Conservation (phyloP, 1,139 yeast species). For the Schwanniomyces etchellsii region DNA sequence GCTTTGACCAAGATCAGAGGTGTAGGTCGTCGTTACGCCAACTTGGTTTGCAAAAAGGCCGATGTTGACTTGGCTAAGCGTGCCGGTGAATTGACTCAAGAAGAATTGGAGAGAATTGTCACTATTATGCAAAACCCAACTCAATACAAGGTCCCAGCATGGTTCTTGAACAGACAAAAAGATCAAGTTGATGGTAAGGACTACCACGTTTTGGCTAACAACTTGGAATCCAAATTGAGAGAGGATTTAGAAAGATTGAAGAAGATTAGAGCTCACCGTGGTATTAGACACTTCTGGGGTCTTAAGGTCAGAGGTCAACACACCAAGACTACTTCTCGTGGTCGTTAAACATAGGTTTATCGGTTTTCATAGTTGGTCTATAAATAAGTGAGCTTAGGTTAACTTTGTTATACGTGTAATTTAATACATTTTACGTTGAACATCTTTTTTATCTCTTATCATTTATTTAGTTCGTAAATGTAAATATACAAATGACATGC, state of each 20-base stretch:
- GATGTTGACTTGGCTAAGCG: slow-evolving; percentile 97
- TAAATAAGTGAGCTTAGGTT: slow-evolving; percentile 6
- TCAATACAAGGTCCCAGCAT: slow-evolving; percentile 98
- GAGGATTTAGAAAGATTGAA: slow-evolving; percentile 99
- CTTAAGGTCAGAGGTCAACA: slow-evolving; percentile 97
- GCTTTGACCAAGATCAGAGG: slow-evolving; percentile 99
- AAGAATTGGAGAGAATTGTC: slow-evolving; percentile 99
- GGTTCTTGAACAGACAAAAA: slow-evolving; percentile 99
- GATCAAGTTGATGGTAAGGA: slow-evolving; percentile 99
- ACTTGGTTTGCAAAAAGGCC: slow-evolving; percentile 99
- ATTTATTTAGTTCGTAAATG: no score
- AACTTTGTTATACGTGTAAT: slow-evolving; percentile 15
- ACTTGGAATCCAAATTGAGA: slow-evolving; percentile 98
- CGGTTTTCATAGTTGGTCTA: slow-evolving; percentile 8
- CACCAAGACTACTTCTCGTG: slow-evolving; percentile 99
- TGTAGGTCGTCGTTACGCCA: slow-evolving; percentile 99
- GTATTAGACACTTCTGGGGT: slow-evolving; percentile 99
- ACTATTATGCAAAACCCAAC: slow-evolving; percentile 99
- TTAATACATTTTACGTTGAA: slow-evolving; percentile 10
- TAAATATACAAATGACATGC: no score
- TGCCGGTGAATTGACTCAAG: slow-evolving; percentile 99
- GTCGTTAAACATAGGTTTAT: slow-evolving; percentile 38
- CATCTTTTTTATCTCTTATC: not conserved
- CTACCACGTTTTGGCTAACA: slow-evolving; percentile 98
- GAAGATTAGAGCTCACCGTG: slow-evolving; percentile 99